A percentile compares a stretch with the other conserved stretches of the same genome.
These are phyloP conservation scores for Colletotrichum plurivorum DNA, from an alignment of 2,329 filamentous ascomycete genomes.

Conservation along the genomic window DNA sequence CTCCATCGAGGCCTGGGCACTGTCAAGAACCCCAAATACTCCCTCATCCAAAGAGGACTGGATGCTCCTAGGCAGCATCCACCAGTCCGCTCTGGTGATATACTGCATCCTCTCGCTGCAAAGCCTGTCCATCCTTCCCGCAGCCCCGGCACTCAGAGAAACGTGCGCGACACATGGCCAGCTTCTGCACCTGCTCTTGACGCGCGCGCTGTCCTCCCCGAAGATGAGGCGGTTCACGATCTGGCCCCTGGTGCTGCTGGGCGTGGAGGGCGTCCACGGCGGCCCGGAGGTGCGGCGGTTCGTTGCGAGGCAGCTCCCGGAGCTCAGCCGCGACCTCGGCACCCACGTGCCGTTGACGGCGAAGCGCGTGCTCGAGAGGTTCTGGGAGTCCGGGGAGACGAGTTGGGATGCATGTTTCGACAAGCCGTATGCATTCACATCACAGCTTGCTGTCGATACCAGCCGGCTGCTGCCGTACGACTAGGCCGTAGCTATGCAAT, in stretches of 20 bases:
- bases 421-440: conserved; percentile 30
- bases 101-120: conserved; percentile 56
- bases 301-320: conserved; percentile 10
- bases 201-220: conserved; percentile 1
- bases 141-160: not conserved
- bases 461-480: conserved; percentile 17
- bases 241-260: conserved; percentile 23
- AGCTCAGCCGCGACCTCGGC: conserved; percentile 18
- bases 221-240: conserved; percentile 18
- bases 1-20: conserved; percentile 49
- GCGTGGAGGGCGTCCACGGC: conserved; percentile 15
- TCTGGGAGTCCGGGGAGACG: conserved; percentile 19
- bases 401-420: conserved; percentile 31
- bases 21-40: conserved; percentile 46
- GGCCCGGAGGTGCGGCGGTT: conserved; percentile 1
- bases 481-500: not conserved
- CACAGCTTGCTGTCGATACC: conserved; percentile 42
- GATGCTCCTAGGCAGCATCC: conserved; percentile 44
- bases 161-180: conserved; percentile 3
- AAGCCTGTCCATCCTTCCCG: conserved; percentile 48
- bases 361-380: conserved; percentile 9
- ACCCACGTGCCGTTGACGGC: conserved; percentile 19
- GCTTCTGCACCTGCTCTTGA: not conserved
- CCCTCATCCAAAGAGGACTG: conserved; percentile 45
- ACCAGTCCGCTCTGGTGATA: conserved; percentile 49